A percentile compares a stretch with the other conserved stretches of the same genome.
phyloP scores from a whole-genome alignment of 805 yeast genomes.

The Hermanozyma aechmeae region DNA sequence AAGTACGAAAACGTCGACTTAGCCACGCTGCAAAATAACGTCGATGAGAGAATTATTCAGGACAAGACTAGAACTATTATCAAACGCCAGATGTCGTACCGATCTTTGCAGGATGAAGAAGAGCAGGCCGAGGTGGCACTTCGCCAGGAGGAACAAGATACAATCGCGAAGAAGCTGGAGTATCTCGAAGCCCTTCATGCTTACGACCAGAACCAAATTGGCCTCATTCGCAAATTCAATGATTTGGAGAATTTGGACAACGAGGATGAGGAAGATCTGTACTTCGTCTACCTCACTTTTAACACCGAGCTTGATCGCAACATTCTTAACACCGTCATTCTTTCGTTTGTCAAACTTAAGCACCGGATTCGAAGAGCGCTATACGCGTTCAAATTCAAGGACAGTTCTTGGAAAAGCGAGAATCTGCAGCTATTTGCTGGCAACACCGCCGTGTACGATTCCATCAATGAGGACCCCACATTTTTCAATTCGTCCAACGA shows the following conservation, averaged over 20 bases:
- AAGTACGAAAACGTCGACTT: slow-evolving; percentile 25
- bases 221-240: slow-evolving; percentile 2
- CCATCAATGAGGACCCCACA: slow-evolving; percentile 24
- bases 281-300: slow-evolving; percentile 13
- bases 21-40: slow-evolving; percentile 15
- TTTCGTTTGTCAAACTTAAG: slow-evolving; percentile 13
- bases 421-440: slow-evolving; percentile 4
- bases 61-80: slow-evolving; percentile 8
- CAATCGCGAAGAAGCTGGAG: not conserved
- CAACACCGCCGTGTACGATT: slow-evolving; percentile 16
- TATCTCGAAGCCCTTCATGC: not conserved
- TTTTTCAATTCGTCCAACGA: slow-evolving; percentile 13
- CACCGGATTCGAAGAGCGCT: slow-evolving; percentile 8
- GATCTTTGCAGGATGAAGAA: slow-evolving; percentile 5
- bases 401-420: slow-evolving; percentile 2
- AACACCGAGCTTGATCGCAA: slow-evolving; percentile 11
- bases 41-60: slow-evolving; percentile 6
- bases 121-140: not conserved
- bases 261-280: slow-evolving; percentile 14
- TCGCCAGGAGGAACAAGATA: not conserved
- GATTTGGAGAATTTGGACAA: slow-evolving; percentile 9
- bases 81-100: slow-evolving; percentile 10
- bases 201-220: not conserved
- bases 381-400: slow-evolving; percentile 3
- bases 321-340: slow-evolving; percentile 12